Evolutionary conservation across 495 filamentous ascomycete genomes (phyloP).

Genomic region (Sphaerosporella brunnea): DNA sequence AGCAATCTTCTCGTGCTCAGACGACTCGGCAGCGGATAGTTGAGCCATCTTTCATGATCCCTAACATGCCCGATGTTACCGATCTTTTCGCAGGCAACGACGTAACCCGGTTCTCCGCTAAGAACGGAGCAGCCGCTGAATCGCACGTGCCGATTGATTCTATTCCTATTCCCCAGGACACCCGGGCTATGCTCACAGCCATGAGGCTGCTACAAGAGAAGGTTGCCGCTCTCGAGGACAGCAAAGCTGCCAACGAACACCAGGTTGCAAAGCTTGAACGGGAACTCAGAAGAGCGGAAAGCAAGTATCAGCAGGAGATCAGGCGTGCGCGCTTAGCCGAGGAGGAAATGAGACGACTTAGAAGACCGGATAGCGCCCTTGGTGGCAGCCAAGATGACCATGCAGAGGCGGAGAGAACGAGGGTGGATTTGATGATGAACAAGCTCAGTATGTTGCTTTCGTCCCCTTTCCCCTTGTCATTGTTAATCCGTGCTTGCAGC

Average conservation of each 20-base stretch:
- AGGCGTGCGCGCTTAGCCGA: constrained; percentile 32
- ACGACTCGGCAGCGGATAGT: background rate
- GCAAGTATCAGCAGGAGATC: constrained; percentile 30
- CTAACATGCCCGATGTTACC: constrained; percentile 50
- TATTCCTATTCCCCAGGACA: constrained; percentile 49
- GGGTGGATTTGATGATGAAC: constrained; percentile 19
- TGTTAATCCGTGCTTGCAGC: constrained; percentile 27
- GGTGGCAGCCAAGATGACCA: constrained; percentile 30
- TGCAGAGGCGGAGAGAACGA: constrained; percentile 27
- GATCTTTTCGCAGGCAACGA: constrained; percentile 54
- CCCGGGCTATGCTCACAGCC: constrained; percentile 50
- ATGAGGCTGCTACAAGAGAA: constrained; percentile 50
- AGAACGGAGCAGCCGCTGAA: constrained; percentile 33
- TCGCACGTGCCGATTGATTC: constrained; percentile 36
- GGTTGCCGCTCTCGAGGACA: constrained; percentile 42
- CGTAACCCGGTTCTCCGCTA: constrained; percentile 27
- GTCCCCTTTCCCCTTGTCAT: background rate
- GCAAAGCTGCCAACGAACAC: constrained; percentile 40
- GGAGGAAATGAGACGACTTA: constrained; percentile 27
- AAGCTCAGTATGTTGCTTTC: constrained; percentile 22
- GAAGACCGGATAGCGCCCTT: constrained; percentile 23
- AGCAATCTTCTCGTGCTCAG: constrained; percentile 7
- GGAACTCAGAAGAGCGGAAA: constrained; percentile 35
- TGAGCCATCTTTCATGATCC: constrained; percentile 39
- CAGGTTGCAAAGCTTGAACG: constrained; percentile 42